phyloP scores from a whole-genome alignment of 73 alveolate genomes.

The Tetrahymena borealis region DNA sequence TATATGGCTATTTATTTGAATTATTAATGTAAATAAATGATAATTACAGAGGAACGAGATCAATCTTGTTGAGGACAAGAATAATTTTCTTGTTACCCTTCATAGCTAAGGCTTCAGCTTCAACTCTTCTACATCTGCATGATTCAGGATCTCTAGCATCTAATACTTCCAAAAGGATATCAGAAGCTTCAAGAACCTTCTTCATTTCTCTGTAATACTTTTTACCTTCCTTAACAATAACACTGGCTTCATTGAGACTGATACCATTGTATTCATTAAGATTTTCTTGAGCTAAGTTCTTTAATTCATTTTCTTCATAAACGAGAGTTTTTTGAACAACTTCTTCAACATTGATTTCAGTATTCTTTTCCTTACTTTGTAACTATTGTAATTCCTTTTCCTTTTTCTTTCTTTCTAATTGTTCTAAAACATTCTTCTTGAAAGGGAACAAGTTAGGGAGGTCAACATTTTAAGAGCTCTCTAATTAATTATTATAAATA shows the following conservation, averaged over 20 bases:
- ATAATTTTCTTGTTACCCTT: constrained; percentile 78
- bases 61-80: constrained; percentile 91
- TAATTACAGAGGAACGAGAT: constrained; percentile 84
- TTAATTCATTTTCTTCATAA: constrained; percentile 8
- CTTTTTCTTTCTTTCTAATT: constrained; percentile 47
- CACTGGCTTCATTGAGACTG: constrained; percentile 58
- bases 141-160: constrained; percentile 98
- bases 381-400: constrained; percentile 32
- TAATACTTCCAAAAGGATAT: constrained; percentile 88
- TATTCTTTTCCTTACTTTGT: not conserved
- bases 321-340: constrained; percentile 5
- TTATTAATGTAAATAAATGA: not conserved
- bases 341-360: constrained; percentile 1
- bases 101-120: constrained; percentile 61
- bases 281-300: constrained; percentile 4
- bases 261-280: constrained; percentile 5
- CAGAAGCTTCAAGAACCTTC: constrained; percentile 88
- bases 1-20: too few relatives aligned
- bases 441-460: constrained; percentile 48
- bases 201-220: constrained; percentile 73
- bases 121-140: constrained; percentile 85
- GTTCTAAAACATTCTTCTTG: constrained; percentile 44
- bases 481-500: too few relatives aligned
- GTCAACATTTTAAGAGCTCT: constrained; percentile 38
- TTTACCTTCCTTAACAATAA: constrained; percentile 25